Percentiles rank a stretch among this genome's conserved stretches.
Evolutionary conservation across 2,329 filamentous ascomycete genomes (phyloP).

Genomic region (Exserohilum turcica): DNA sequence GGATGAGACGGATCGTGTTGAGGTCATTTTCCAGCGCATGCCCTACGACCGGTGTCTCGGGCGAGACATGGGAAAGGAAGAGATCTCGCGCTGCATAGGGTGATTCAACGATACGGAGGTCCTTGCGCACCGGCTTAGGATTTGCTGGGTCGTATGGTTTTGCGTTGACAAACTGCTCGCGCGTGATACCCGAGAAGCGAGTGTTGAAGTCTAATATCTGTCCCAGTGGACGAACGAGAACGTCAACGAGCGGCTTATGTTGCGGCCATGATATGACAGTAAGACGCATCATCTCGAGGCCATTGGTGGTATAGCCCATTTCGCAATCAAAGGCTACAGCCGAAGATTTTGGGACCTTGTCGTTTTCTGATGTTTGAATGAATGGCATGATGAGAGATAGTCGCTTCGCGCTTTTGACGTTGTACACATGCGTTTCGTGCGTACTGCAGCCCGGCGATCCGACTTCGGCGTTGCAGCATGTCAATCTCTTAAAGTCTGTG

Average conservation of each 20-base stretch:
- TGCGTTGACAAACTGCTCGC: conserved; percentile 75
- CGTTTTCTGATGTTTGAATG: conserved; percentile 73
- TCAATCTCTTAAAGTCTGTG: conserved; percentile 64
- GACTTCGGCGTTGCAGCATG: conserved; percentile 77
- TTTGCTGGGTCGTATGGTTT: conserved; percentile 38
- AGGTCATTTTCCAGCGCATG: conserved; percentile 96
- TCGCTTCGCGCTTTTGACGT: conserved; percentile 74
- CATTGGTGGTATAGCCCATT: conserved; percentile 92
- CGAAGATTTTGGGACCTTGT: conserved; percentile 48
- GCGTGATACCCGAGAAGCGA: conserved; percentile 83
- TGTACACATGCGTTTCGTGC: conserved; percentile 81
- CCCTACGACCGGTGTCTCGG: conserved; percentile 82
- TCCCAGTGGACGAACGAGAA: conserved; percentile 82
- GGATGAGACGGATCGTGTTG: conserved; percentile 81
- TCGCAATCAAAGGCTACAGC: conserved; percentile 93
- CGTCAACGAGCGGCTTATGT: conserved; percentile 75
- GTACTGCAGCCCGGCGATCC: conserved; percentile 80
- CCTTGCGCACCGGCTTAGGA: conserved; percentile 29
- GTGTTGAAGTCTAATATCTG: conserved; percentile 90
- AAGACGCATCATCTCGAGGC: conserved; percentile 86
- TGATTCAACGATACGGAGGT: conserved; percentile 74
- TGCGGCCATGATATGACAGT: conserved; percentile 88
- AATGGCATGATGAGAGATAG: conserved; percentile 82
- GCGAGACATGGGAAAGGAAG: conserved; percentile 75
- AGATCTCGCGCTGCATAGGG: conserved; percentile 76